Evolutionary conservation across 352 stramenopile genomes (phyloP).

Genomic region (Peronospora belbahrii): DNA sequence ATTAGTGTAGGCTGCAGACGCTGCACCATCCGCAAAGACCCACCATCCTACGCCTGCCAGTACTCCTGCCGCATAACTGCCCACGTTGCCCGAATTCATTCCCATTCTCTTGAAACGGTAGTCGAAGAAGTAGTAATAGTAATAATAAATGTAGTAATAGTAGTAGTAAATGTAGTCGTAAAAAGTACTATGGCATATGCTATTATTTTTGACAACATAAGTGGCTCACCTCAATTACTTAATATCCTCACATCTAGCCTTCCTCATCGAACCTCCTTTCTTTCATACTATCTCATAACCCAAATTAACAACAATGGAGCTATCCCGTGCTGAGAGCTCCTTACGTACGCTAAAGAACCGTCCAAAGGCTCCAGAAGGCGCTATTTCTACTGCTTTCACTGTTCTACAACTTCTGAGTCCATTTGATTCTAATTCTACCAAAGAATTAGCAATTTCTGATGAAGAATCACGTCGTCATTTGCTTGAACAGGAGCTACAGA

Average conservation of each 20-base stretch:
- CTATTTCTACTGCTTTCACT: conserved; percentile 30
- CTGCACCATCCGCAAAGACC: conserved; percentile 47
- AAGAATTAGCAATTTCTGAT: neutral
- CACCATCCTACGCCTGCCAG: conserved; percentile 56
- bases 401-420: conserved; percentile 22
- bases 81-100: conserved; percentile 27
- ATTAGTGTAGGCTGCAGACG: conserved; percentile 30
- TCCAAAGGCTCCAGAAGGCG: conserved; percentile 38
- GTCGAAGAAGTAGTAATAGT: neutral
- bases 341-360: conserved; percentile 71
- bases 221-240: too few species aligned
- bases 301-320: conserved; percentile 39
- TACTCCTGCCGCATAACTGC: conserved; percentile 41
- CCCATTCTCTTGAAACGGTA: conserved; percentile 13
- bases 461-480: conserved; percentile 22
- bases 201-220: too few species aligned
- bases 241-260: too few species aligned
- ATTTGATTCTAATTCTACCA: neutral
- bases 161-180: too few species aligned
- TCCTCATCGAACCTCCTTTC: too few species aligned
- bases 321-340: conserved; percentile 54
- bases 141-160: too few species aligned
- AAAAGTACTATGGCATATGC: too few species aligned
- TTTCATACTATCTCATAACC: neutral
- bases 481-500: conserved; percentile 45